These are phyloP conservation scores for Heterobasidion parviporum DNA, from an alignment of 1,284 basidiomycete species.

Conservation along the genomic window DNA sequence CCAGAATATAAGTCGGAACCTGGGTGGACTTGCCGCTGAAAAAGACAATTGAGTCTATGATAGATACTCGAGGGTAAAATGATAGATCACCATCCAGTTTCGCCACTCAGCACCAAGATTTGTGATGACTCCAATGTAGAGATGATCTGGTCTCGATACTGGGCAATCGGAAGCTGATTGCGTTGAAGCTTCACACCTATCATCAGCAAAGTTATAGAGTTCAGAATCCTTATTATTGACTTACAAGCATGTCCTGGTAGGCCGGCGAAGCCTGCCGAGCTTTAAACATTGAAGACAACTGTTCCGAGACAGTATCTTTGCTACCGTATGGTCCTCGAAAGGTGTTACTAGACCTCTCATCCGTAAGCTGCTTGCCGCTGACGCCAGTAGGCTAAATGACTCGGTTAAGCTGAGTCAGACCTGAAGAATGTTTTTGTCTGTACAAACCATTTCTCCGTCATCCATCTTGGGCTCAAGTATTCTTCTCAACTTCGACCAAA, in stretches of 20 bases:
- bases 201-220: constrained; percentile 1
- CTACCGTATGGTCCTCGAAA: constrained; percentile 8
- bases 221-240: constrained; percentile 18
- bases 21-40: constrained; percentile 95
- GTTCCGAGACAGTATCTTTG: constrained; percentile 29
- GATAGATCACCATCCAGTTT: constrained; percentile 82
- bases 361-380: constrained; percentile 19
- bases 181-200: constrained; percentile 47
- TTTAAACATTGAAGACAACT: constrained; percentile 52
- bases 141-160: constrained; percentile 74
- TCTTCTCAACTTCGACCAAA: constrained; percentile 64
- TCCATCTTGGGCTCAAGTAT: constrained; percentile 55
- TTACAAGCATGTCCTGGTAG: constrained; percentile 86
- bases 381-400: constrained; percentile 20
- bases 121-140: constrained; percentile 72
- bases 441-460: constrained; percentile 31
- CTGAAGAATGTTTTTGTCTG: background rate
- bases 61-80: background rate
- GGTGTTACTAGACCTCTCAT: constrained; percentile 10
- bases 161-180: constrained; percentile 80
- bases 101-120: constrained; percentile 90
- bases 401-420: background rate
- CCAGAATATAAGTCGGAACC: constrained; percentile 91
- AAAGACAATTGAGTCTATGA: background rate
- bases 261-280: constrained; percentile 49